Evolutionary conservation across 2,329 filamentous ascomycete species (phyloP), one percentile per base, ranked within the genome.

Genomic region (Pseudovirgaria hyperparasitica): DNA sequence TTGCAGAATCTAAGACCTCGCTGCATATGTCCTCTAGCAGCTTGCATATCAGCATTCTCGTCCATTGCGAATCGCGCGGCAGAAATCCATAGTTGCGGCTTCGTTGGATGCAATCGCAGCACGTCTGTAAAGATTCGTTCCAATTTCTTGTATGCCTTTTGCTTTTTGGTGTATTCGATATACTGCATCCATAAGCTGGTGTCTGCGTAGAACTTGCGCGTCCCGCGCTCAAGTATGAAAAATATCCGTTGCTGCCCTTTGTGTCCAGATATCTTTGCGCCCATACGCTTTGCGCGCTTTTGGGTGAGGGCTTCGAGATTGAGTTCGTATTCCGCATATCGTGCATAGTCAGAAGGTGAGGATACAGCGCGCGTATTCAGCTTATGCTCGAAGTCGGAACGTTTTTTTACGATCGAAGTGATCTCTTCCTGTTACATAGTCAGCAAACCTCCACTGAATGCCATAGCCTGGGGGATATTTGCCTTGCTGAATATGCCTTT

Each of bases 381-480:
- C 31, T 76, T 79, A 58, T 94, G 87, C 54, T 98, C 90, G 51
- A 86, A 92, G 43, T 92, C 81, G 46, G 84, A 92, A 42, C 90
- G 76, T 54, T 90, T 93, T 48, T 77, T 76, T 27, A 92, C 78
- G 38, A 98, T 85, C 23, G 78, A 77, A 35, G 73, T 71, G 50
- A 98, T 93, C 38, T 98, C 87, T 39, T 92, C 81, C 75, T 90
- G 43, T 13, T 23, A 9, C 23, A 13, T 6, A 12, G 25, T 40
- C 28, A 38, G 38, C 23, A 20, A 16, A 12, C 5, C 26, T n/a
- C n/a, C n/a, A n/a, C n/a, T n/a, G n/a, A n/a, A n/a, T n/a, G n/a
- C n/a, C n/a, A n/a, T n/a, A n/a, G n/a, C 16, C 14, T 23, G 25
- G 16, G 33, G 27, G 5, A 21, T 19, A 9, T 56, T 18, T 54